These are phyloP conservation scores for Lentinula novae-zelandiae DNA, from an alignment of 1,284 basidiomycete species.

Conservation along the genomic window DNA sequence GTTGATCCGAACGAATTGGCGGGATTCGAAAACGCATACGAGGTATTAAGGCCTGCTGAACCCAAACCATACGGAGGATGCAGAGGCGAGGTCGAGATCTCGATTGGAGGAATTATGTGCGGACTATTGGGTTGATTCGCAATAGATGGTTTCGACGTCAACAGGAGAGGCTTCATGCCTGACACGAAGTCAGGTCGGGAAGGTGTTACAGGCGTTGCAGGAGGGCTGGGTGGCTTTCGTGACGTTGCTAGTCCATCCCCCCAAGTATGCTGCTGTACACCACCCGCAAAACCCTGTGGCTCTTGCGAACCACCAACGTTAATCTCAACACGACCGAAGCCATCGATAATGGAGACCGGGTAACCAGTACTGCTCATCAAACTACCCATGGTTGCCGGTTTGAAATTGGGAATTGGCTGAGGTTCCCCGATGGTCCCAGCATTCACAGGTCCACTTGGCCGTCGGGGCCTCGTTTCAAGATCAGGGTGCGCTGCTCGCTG, in stretches of 20 bases:
- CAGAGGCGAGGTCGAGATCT: not conserved
- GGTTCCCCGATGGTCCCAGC: not conserved
- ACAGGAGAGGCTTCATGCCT: not conserved
- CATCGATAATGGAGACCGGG: slow-evolving; percentile 2
- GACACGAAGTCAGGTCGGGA: not conserved
- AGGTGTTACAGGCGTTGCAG: not conserved
- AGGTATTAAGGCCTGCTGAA: slow-evolving; percentile 11
- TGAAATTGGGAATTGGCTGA: not conserved
- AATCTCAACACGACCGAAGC: not conserved
- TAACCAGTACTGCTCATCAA: not conserved
- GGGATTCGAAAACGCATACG: slow-evolving; percentile 14
- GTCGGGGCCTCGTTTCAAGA: not conserved
- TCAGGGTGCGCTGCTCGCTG: not conserved
- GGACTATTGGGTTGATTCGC: not conserved
- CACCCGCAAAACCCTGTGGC: not conserved
- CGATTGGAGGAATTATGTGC: not conserved
- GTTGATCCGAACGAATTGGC: slow-evolving; percentile 6
- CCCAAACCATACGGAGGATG: slow-evolving; percentile 6
- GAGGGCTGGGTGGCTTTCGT: not conserved
- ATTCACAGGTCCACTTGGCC: not conserved
- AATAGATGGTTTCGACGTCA: not conserved
- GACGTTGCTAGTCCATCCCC: not conserved
- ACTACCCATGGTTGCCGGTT: slow-evolving; percentile 2
- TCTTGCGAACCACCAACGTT: not conserved
- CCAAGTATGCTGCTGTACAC: slow-evolving; percentile 3